Conservation (phyloP, 169 alveolate species). For the Eimeria falciformis region DNA sequence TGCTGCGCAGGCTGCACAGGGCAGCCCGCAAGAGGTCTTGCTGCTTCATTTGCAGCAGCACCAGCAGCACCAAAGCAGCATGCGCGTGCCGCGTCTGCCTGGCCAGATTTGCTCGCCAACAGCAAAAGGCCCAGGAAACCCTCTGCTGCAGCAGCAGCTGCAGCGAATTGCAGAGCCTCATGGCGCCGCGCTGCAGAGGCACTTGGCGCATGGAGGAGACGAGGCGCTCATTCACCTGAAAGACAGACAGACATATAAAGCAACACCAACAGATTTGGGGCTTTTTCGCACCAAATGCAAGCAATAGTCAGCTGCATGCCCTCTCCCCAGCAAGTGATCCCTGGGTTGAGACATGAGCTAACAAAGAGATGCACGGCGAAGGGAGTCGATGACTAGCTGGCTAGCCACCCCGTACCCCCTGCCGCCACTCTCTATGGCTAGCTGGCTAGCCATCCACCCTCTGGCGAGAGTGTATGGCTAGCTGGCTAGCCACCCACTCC, state of each 20-base stretch:
- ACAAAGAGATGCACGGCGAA: no score
- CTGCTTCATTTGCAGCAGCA: constrained; percentile 4
- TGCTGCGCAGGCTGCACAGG: constrained; percentile 2
- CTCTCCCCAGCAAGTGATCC: no score
- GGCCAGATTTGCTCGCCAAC: not conserved
- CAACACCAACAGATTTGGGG: no score
- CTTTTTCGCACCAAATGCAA: no score
- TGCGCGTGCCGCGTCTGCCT: not conserved
- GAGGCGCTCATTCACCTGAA: constrained; percentile 57
- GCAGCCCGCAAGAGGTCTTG: not conserved
- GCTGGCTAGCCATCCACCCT: not conserved
- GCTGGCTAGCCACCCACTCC: not conserved
- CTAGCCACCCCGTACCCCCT: no score
- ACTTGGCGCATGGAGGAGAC: constrained; percentile 10
- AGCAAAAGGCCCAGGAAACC: constrained; percentile 24
- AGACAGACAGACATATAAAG: not conserved
- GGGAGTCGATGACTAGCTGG: no score
- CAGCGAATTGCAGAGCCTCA: constrained; percentile 12
- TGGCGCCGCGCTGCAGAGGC: constrained; percentile 49
- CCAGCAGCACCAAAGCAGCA: not conserved
- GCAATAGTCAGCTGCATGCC: no score
- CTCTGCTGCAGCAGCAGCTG: constrained; percentile 31
- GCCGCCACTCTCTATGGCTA: no score
- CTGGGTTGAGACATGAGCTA: no score
- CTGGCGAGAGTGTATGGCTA: not conserved